phyloP scores from a whole-genome alignment of 2,329 filamentous ascomycete species.

The Thelonectria blattea region DNA sequence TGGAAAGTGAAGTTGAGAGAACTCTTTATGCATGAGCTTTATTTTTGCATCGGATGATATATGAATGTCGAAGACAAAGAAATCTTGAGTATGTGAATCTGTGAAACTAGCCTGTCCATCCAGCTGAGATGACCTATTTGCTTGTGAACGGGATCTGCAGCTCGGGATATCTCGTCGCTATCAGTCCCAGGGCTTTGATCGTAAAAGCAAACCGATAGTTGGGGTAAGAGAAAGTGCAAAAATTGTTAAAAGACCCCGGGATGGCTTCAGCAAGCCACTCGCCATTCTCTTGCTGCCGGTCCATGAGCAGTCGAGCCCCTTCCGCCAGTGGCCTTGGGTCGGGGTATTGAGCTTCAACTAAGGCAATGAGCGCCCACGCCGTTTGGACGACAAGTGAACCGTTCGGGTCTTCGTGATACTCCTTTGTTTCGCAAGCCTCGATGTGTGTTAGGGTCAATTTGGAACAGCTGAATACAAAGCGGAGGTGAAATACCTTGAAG shows the following conservation, averaged over 20 bases:
- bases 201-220: slow-evolving; percentile 98
- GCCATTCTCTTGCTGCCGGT: slow-evolving; percentile 81
- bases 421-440: slow-evolving; percentile 74
- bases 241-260: slow-evolving; percentile 97
- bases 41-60: too few species aligned
- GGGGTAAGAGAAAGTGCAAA: slow-evolving; percentile 96
- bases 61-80: too few species aligned
- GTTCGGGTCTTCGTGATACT: slow-evolving; percentile 74
- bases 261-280: slow-evolving; percentile 94
- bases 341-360: slow-evolving; percentile 82
- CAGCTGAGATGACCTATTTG: not conserved
- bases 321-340: slow-evolving; percentile 72
- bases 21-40: too few species aligned
- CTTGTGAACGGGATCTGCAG: slow-evolving; percentile 51
- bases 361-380: slow-evolving; percentile 81
- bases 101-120: too few species aligned
- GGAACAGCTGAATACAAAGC: not conserved
- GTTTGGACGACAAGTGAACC: slow-evolving; percentile 92
- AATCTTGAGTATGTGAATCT: too few species aligned
- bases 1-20: too few species aligned
- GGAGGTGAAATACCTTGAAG: slow-evolving; percentile 64
- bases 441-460: slow-evolving; percentile 9
- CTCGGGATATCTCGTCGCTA: slow-evolving; percentile 72
- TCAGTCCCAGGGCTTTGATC: slow-evolving; percentile 90
- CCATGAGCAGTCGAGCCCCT: slow-evolving; percentile 80